Conservation (phyloP, 2,329 filamentous ascomycete genomes). For the Chaetomiaceae sp. region DNA sequence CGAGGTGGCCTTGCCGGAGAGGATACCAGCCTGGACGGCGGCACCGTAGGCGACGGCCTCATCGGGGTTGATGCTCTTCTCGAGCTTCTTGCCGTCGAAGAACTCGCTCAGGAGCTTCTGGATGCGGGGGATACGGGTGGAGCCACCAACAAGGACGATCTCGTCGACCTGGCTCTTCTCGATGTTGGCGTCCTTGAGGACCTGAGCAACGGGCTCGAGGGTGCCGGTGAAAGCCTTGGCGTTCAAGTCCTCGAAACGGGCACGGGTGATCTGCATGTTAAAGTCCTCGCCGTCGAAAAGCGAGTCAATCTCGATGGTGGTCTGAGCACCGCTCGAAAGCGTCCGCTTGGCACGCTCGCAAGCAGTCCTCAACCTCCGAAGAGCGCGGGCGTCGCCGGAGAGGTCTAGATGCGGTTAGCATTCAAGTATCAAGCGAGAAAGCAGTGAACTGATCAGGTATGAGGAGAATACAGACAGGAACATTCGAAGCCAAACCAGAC, state of each 20-base stretch:
- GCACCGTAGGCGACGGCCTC: slow-evolving; percentile 99
- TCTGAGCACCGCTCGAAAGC: slow-evolving; percentile 93
- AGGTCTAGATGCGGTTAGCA: slow-evolving; percentile 43
- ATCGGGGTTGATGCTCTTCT: slow-evolving; percentile 99
- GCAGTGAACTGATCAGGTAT: too few relatives aligned
- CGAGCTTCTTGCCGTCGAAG: slow-evolving; percentile 99
- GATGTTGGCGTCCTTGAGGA: slow-evolving; percentile 84
- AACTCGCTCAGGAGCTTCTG: slow-evolving; percentile 99
- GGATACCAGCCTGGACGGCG: slow-evolving; percentile 96
- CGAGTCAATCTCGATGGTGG: slow-evolving; percentile 97
- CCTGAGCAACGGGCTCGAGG: slow-evolving; percentile 90
- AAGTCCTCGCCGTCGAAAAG: slow-evolving; percentile 98
- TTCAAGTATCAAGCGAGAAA: slow-evolving; percentile 1
- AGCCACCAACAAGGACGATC: slow-evolving; percentile 98
- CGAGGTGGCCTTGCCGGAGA: slow-evolving; percentile 95
- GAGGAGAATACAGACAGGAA: too few relatives aligned
- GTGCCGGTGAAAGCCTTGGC: slow-evolving; percentile 91
- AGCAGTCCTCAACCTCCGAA: slow-evolving; percentile 92
- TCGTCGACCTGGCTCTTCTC: slow-evolving; percentile 93
- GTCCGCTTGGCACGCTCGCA: slow-evolving; percentile 99
- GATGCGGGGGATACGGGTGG: slow-evolving; percentile 96
- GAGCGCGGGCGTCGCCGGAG: slow-evolving; percentile 77
- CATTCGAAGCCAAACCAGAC: too few relatives aligned
- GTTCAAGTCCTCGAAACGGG: slow-evolving; percentile 98
- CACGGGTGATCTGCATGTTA: slow-evolving; percentile 94